phyloP scores from a whole-genome alignment of 2,329 filamentous ascomycete species.

The Aschersonia sp. region DNA sequence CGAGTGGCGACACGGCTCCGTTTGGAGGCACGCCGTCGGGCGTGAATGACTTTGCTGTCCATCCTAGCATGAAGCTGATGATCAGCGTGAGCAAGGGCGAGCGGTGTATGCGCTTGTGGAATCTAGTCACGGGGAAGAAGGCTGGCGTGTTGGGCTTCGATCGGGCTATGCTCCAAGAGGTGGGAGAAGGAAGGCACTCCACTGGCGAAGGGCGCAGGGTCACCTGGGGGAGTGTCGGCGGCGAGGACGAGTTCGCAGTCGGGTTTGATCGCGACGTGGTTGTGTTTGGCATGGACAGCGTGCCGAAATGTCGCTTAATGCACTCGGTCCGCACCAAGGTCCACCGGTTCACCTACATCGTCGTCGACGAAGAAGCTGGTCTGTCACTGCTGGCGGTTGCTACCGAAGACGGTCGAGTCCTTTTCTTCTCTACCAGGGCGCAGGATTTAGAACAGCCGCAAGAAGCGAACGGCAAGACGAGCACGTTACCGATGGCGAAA shows the following conservation, averaged over 20 bases:
- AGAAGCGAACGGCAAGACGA: constrained; percentile 17
- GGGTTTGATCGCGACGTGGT: constrained; percentile 76
- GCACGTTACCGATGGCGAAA: constrained; percentile 40
- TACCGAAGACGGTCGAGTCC: constrained; percentile 77
- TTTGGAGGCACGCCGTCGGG: constrained; percentile 71
- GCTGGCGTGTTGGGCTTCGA: constrained; percentile 83
- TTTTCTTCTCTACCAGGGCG: constrained; percentile 63
- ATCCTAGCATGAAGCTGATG: constrained; percentile 95
- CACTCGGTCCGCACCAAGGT: constrained; percentile 61
- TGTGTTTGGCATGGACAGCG: constrained; percentile 80
- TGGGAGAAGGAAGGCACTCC: constrained; percentile 62
- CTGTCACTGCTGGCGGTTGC: constrained; percentile 55
- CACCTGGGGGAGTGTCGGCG: constrained; percentile 60
- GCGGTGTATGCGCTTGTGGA: constrained; percentile 87
- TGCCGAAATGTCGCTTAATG: constrained; percentile 60
- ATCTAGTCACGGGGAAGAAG: constrained; percentile 91
- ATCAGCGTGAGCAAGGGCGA: constrained; percentile 84
- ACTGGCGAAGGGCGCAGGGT: constrained; percentile 75
- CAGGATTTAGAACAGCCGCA: constrained; percentile 23
- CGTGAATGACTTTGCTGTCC: constrained; percentile 88
- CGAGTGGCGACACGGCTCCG: constrained; percentile 79
- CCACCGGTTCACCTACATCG: constrained; percentile 65
- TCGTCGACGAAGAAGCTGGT: constrained; percentile 25
- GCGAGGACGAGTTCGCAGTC: constrained; percentile 71
- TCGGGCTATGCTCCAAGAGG: constrained; percentile 54